Evolutionary conservation across 352 stramenopile genomes (phyloP).

Genomic region (Phytophthora multivora): DNA sequence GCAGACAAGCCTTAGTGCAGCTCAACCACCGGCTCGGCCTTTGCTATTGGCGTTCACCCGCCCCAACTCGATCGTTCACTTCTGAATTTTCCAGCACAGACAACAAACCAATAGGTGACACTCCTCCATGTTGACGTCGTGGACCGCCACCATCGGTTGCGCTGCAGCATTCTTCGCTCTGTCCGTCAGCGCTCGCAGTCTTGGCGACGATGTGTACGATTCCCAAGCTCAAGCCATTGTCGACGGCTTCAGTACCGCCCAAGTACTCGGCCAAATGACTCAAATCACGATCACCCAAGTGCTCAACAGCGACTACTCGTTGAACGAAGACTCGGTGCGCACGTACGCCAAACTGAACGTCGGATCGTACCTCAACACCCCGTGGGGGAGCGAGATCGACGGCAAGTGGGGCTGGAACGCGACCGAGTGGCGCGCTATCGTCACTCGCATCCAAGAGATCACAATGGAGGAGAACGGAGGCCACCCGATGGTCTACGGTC

Average conservation of each 20-base stretch:
- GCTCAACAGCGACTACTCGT: constrained; percentile 56
- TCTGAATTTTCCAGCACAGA: constrained; percentile 26
- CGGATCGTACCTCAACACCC: constrained; percentile 89
- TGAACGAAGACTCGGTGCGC: constrained; percentile 66
- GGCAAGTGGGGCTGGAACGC: constrained; percentile 55
- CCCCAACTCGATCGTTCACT: constrained; percentile 30
- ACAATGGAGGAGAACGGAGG: constrained; percentile 63
- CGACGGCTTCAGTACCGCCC: constrained; percentile 44
- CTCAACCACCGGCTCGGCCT: constrained; percentile 7
- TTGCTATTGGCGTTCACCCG: not conserved
- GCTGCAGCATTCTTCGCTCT: constrained; percentile 28
- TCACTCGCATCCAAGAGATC: constrained; percentile 81
- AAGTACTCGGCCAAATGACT: constrained; percentile 90
- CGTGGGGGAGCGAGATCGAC: constrained; percentile 29
- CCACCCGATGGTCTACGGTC: constrained; percentile 82
- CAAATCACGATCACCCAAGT: constrained; percentile 88
- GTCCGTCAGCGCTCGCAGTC: constrained; percentile 6
- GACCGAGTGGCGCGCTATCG: constrained; percentile 70
- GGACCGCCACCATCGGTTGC: constrained; percentile 34
- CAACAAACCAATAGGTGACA: not conserved
- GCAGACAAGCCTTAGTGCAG: constrained; percentile 9
- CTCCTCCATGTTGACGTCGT: constrained; percentile 46
- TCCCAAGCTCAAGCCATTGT: constrained; percentile 57
- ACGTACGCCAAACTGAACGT: constrained; percentile 77
- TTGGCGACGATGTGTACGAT: constrained; percentile 37